Percentiles rank a stretch among this genome's conserved stretches.
Evolutionary conservation across 805 yeast genomes (phyloP).

Genomic region (Barnettozyma salicaria): DNA sequence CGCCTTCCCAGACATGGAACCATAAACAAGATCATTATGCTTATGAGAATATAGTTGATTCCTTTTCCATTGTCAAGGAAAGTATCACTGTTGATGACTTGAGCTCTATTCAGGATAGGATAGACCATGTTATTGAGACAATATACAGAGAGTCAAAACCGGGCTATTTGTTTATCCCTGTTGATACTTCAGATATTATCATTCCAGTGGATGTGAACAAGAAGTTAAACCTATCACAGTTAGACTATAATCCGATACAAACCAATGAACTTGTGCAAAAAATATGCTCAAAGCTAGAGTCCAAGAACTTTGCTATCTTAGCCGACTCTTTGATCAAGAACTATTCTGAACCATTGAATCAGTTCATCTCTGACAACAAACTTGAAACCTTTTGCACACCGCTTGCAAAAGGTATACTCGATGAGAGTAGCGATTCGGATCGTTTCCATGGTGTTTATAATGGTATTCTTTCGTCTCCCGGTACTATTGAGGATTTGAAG

Average conservation of each 20-base stretch:
- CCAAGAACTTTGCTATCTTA: constrained; percentile 54
- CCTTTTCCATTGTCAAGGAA: constrained; percentile 49
- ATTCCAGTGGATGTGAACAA: constrained; percentile 28
- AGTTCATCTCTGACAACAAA: constrained; percentile 36
- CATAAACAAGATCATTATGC: constrained; percentile 50
- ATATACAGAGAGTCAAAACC: constrained; percentile 53
- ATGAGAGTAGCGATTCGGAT: constrained; percentile 42
- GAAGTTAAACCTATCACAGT: constrained; percentile 23
- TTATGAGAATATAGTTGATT: constrained; percentile 50
- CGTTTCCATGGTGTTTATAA: constrained; percentile 60
- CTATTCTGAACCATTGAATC: constrained; percentile 36
- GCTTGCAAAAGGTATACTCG: constrained; percentile 17
- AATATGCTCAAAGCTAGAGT: constrained; percentile 45
- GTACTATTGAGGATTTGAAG: constrained; percentile 38
- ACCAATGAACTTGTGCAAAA: constrained; percentile 34
- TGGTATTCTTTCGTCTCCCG: constrained; percentile 47
- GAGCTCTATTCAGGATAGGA: constrained; percentile 46
- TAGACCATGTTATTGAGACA: constrained; percentile 50
- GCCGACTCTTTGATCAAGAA: constrained; percentile 62
- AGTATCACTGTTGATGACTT: constrained; percentile 40
- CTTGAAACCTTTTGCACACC: constrained; percentile 15
- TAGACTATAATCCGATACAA: constrained; percentile 18
- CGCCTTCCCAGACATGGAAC: constrained; percentile 37
- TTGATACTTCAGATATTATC: constrained; percentile 43
- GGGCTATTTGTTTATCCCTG: constrained; percentile 65